Evolutionary conservation across 805 yeast genomes (phyloP), one percentile per base, ranked within the genome.

Genomic region (Ogataea angusta): DNA sequence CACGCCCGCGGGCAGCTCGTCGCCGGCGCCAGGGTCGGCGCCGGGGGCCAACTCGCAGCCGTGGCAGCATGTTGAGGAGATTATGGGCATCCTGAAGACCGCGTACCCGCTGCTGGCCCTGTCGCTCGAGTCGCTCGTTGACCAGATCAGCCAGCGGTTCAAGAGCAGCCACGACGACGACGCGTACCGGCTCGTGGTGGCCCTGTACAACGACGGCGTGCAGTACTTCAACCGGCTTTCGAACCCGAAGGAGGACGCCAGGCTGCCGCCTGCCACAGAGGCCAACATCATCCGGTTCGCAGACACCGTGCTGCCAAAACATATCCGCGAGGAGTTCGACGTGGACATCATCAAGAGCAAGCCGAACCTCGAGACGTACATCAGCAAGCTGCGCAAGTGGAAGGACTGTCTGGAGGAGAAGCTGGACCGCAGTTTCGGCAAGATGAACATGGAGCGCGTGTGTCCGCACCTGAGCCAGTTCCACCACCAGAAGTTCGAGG

Each of bases 401-500:
- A 76, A 96, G 51, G 90, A 89, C 51, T 72, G 96, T 32, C 69
- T 93, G 45, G 98, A 93, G 60, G 95, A 86, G 53, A 89, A 86
- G 58, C 72, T 93, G 45, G 98, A 93, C 60, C 74, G 95, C 49
- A 75, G 95, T 43, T 82, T 88, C 42, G 76, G 81, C 21, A 77
- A 78, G 52, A 85, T 89, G 36, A 85, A 89, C 52, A 65, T 93
- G 47, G 99, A 93, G 64, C 80, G 89, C 42, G 72, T 93, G 47
- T 89, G 97, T 55, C 96, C 98, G 12, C 98, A 91, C 53, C 71
- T 93, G 62, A 84, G 95, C 59, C 96, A 90, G 59, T 93, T 95
- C 78, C 99, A 93, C 64, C 96, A 93, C 61, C 98, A 93, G 62
- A 91, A 89, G 64, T 93, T 93, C 59, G 99, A 93, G 61, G 99